A percentile compares a stretch with the other conserved stretches of the same genome.
Conservation (phyloP, 805 yeast genomes). For the Metschnikowia colocasiae region DNA sequence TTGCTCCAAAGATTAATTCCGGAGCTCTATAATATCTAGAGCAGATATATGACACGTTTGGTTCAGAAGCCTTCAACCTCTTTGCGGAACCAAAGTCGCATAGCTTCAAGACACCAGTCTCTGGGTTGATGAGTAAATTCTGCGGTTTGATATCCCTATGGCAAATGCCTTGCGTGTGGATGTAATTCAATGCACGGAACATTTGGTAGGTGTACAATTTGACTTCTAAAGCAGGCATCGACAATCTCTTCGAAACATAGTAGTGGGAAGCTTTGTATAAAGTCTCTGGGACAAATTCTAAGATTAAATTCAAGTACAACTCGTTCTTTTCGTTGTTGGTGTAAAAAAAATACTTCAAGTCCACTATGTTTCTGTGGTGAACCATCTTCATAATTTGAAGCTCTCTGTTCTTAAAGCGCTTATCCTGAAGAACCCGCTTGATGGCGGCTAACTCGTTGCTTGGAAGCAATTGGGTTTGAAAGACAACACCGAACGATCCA, state of each 20-base stretch:
- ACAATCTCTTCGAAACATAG: conserved; percentile 63
- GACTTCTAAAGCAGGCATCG: conserved; percentile 88
- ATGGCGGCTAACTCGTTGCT: conserved; percentile 83
- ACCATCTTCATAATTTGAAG: conserved; percentile 91
- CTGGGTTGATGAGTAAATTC: conserved; percentile 82
- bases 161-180: conserved; percentile 77
- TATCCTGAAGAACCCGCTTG: conserved; percentile 94
- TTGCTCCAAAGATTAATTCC: conserved; percentile 94
- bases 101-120: conserved; percentile 76
- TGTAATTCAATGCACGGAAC: conserved; percentile 72
- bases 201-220: conserved; percentile 79
- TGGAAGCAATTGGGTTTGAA: conserved; percentile 75
- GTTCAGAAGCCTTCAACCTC: conserved; percentile 82
- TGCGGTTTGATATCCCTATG: conserved; percentile 94
- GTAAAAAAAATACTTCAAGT: conserved; percentile 82
- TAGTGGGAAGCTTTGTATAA: conserved; percentile 86
- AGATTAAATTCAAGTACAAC: conserved; percentile 80
- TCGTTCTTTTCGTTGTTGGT: conserved; percentile 69
- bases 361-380: conserved; percentile 82
- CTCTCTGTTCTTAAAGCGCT: conserved; percentile 90
- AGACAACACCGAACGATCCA: conserved; percentile 99
- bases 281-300: conserved; percentile 95
- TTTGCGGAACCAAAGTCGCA: conserved; percentile 98
- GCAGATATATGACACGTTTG: conserved; percentile 94
- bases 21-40: conserved; percentile 97